These are phyloP conservation scores for Phytopythium aichiense DNA, from an alignment of 352 stramenopile species.

Conservation along the genomic window DNA sequence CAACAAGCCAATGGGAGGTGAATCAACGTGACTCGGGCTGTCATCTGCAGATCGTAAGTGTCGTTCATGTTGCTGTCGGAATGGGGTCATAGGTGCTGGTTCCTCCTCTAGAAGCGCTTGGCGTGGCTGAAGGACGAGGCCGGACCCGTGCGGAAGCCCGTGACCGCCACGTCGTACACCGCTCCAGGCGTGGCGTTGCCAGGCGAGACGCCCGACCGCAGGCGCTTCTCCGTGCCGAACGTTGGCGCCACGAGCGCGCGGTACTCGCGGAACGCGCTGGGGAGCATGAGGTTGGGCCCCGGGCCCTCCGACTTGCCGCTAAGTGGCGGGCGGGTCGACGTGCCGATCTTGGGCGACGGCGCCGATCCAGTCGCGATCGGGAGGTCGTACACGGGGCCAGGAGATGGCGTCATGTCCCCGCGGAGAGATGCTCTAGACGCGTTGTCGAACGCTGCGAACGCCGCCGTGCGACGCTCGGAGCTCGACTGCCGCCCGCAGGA, in stretches of 20 bases:
- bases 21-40: slow-evolving; percentile 4
- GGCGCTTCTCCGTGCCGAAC: slow-evolving; percentile 63
- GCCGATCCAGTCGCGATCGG: slow-evolving; percentile 37
- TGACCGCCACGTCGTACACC: slow-evolving; percentile 69
- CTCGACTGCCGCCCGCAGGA: slow-evolving; percentile 62
- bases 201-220: slow-evolving; percentile 20
- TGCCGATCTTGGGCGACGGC: slow-evolving; percentile 56
- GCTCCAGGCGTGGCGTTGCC: slow-evolving; percentile 39
- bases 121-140: slow-evolving; percentile 59
- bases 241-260: slow-evolving; percentile 52
- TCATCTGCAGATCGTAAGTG: background rate
- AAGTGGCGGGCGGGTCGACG: slow-evolving; percentile 46
- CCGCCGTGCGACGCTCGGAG: slow-evolving; percentile 44
- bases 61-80: background rate
- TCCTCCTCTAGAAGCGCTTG: slow-evolving; percentile 46
- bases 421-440: slow-evolving; percentile 36
- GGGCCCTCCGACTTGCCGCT: slow-evolving; percentile 49
- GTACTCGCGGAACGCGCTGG: slow-evolving; percentile 40
- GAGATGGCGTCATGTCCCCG: slow-evolving; percentile 58
- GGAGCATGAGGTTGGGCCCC: slow-evolving; percentile 62
- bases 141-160: slow-evolving; percentile 53
- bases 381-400: slow-evolving; percentile 75
- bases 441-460: slow-evolving; percentile 61
- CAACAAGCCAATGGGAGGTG: slow-evolving; percentile 10
- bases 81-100: background rate